A percentile compares a stretch with the other conserved stretches of the same genome.
These are phyloP conservation scores for Escallonia rubra DNA, from an alignment of 129 eudicot species.

Conservation along the genomic window DNA sequence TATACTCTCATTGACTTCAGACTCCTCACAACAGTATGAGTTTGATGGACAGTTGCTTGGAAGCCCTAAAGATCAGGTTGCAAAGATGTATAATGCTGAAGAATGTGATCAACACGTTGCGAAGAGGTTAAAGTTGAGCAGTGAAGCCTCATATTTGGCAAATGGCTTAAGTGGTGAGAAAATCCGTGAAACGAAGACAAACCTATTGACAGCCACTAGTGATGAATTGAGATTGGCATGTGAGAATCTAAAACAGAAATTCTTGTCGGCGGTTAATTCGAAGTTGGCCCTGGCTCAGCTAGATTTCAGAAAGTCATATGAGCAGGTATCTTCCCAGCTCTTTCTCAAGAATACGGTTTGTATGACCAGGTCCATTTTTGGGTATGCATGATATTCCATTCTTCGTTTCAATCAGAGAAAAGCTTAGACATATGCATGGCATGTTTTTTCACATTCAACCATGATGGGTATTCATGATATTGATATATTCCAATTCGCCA, in stretches of 20 bases:
- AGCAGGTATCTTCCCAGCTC: slow-evolving; percentile 44
- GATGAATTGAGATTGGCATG: slow-evolving; percentile 48
- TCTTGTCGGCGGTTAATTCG: slow-evolving; percentile 45
- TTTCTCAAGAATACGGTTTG: neutral
- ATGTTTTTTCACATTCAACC: too few species aligned
- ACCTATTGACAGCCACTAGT: slow-evolving; percentile 27
- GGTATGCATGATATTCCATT: slow-evolving; percentile 14
- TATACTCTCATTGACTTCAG: slow-evolving; percentile 43
- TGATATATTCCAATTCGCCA: too few species aligned
- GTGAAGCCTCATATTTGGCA: slow-evolving; percentile 15
- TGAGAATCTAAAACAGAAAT: slow-evolving; percentile 59
- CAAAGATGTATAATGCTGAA: slow-evolving; percentile 25
- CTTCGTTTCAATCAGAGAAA: neutral
- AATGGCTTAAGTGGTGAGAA: slow-evolving; percentile 22
- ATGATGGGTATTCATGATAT: too few species aligned
- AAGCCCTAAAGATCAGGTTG: slow-evolving; percentile 22
- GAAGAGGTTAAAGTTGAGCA: slow-evolving; percentile 12
- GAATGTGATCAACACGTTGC: slow-evolving; percentile 18
- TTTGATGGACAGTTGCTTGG: slow-evolving; percentile 5
- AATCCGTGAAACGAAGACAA: slow-evolving; percentile 7
- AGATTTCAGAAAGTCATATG: slow-evolving; percentile 73
- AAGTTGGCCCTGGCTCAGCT: slow-evolving; percentile 58
- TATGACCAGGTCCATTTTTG: neutral
- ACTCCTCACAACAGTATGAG: slow-evolving; percentile 10
- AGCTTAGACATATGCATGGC: too few species aligned